Conservation (phyloP, 2,329 filamentous ascomycete genomes). For the Truncatella angustata region DNA sequence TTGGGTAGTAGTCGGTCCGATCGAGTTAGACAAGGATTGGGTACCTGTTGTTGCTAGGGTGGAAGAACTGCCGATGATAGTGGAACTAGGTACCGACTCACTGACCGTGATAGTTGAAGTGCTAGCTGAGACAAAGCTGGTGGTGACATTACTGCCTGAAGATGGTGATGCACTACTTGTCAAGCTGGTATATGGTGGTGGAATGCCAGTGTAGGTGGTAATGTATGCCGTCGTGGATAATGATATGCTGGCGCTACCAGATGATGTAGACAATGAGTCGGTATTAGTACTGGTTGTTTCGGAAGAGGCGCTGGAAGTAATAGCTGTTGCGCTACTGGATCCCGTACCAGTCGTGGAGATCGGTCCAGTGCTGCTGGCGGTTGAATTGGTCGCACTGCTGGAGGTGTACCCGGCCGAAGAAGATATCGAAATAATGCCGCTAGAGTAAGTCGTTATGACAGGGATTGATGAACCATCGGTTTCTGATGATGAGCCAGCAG, state of each 20-base stretch:
- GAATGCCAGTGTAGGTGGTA: not conserved
- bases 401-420: not conserved
- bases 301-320: not conserved
- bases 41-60: not conserved
- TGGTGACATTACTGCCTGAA: not conserved
- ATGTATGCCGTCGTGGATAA: conserved; percentile 9
- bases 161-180: not conserved
- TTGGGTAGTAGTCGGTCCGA: not conserved
- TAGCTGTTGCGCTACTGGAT: not conserved
- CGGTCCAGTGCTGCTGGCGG: not conserved
- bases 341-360: not conserved
- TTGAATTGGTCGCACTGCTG: not conserved
- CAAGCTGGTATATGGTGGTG: not conserved
- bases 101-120: not conserved
- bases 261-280: not conserved
- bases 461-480: not conserved
- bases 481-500: not conserved
- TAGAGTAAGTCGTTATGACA: not conserved
- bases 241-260: conserved; percentile 9
- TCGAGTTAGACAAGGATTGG: not conserved
- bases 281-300: not conserved
- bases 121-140: not conserved
- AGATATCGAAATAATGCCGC: not conserved
- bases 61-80: not conserved
- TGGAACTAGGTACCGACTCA: too few species aligned